phyloP scores from a whole-genome alignment of 1,139 yeast species.

The Saccharomyces pastorianus region DNA sequence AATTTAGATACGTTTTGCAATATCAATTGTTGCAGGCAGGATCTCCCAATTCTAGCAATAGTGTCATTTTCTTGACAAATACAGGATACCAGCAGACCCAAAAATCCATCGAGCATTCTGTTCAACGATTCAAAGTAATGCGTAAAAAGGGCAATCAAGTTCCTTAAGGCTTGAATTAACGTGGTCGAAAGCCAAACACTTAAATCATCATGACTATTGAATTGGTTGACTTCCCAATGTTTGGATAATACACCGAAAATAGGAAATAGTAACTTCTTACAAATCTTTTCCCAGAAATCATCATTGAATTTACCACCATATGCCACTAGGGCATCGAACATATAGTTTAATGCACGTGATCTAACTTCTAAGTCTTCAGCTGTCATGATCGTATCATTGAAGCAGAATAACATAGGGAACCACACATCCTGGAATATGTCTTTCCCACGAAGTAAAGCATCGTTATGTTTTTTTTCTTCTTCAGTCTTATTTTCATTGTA shows the following conservation, averaged over 20 bases:
- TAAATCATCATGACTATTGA: constrained; percentile 66
- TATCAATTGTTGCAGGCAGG: constrained; percentile 73
- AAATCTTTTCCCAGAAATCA: constrained; percentile 75
- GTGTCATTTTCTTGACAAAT: constrained; percentile 96
- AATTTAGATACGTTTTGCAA: constrained; percentile 67
- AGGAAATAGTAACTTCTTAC: constrained; percentile 76
- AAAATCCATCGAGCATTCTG: constrained; percentile 65
- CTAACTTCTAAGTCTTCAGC: constrained; percentile 93
- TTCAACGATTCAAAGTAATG: constrained; percentile 71
- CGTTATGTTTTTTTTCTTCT: constrained; percentile 43
- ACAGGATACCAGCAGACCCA: constrained; percentile 73
- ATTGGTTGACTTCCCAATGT: constrained; percentile 64
- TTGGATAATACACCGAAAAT: constrained; percentile 73
- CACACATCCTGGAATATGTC: constrained; percentile 35
- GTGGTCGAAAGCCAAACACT: constrained; percentile 97
- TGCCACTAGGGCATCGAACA: constrained; percentile 73
- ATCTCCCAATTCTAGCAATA: constrained; percentile 86
- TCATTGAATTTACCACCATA: constrained; percentile 70
- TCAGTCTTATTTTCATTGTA: constrained; percentile 40
- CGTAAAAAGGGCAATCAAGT: constrained; percentile 74
- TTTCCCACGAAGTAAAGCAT: constrained; percentile 31
- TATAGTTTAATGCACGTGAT: constrained; percentile 71
- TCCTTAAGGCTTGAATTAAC: constrained; percentile 86
- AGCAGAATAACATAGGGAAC: constrained; percentile 77
- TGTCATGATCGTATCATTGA: constrained; percentile 83